Evolutionary conservation across 2,329 filamentous ascomycete species (phyloP).

Genomic region (Parastagonospora nodorum): DNA sequence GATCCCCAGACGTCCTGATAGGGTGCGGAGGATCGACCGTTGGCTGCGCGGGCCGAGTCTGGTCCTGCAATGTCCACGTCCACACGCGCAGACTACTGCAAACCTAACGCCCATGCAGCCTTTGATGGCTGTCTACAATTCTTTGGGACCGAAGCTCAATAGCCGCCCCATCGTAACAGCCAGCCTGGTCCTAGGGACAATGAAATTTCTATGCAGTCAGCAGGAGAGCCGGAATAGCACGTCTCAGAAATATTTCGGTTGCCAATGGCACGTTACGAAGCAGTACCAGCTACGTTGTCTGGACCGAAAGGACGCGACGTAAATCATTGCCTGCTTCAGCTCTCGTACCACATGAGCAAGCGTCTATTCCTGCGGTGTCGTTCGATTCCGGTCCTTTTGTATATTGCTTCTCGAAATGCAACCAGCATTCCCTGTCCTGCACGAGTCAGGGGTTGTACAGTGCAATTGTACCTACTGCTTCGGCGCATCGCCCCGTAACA

Average conservation of each 20-base stretch:
- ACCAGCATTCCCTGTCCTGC: conserved; percentile 6
- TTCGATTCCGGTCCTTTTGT: conserved; percentile 4
- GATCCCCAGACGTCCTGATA: neutral
- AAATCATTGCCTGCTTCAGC: conserved; percentile 5
- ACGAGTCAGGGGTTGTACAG: conserved; percentile 8
- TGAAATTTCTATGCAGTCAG: neutral
- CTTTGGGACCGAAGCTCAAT: no score
- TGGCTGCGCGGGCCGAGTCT: neutral
- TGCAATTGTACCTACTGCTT: neutral
- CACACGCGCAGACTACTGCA: neutral
- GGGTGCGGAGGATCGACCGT: neutral
- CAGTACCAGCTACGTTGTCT: neutral
- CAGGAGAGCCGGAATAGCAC: neutral
- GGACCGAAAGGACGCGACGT: neutral
- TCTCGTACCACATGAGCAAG: conserved; percentile 1
- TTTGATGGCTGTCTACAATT: no score
- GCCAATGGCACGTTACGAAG: neutral
- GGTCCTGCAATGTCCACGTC: neutral
- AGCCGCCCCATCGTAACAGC: no score
- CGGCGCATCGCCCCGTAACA: neutral
- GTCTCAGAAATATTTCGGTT: neutral
- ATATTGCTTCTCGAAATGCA: conserved; percentile 3
- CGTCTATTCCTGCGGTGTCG: conserved; percentile 1
- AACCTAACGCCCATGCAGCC: no score
- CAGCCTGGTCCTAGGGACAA: no score